Conservation (phyloP, 257 asterid genomes). For the Solanum rostratum region DNA sequence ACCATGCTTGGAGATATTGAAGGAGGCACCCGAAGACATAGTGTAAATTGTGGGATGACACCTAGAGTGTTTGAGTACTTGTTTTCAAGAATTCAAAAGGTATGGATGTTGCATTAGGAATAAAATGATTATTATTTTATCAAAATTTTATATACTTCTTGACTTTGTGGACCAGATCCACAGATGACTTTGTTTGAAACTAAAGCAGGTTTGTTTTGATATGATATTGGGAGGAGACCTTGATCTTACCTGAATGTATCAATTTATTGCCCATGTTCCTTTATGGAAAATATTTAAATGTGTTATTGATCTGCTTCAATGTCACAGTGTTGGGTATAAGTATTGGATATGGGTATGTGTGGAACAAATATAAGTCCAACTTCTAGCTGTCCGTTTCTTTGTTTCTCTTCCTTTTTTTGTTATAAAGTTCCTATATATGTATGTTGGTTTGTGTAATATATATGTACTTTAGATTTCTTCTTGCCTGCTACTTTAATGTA, state of each 20-base stretch:
- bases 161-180: background rate
- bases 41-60: conserved; percentile 92
- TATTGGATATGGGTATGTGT: background rate
- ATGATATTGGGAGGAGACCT: background rate
- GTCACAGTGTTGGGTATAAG: background rate
- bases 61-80: conserved; percentile 92
- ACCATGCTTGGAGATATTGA: conserved; percentile 99
- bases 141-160: background rate
- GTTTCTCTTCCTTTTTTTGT: background rate
- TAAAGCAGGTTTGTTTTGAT: background rate
- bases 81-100: conserved; percentile 95
- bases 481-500: background rate
- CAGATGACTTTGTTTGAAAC: background rate
- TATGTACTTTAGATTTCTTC: background rate
- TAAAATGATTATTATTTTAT: background rate
- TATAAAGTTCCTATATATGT: background rate
- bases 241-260: background rate
- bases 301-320: background rate
- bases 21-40: conserved; percentile 88
- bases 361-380: background rate
- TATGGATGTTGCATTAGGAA: conserved; percentile 4
- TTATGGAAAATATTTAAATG: background rate
- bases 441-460: background rate
- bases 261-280: background rate
- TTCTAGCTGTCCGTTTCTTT: background rate